Conservation (phyloP, 176 grass and related monocot genomes). For the Miscanthus lutarioriparius region DNA sequence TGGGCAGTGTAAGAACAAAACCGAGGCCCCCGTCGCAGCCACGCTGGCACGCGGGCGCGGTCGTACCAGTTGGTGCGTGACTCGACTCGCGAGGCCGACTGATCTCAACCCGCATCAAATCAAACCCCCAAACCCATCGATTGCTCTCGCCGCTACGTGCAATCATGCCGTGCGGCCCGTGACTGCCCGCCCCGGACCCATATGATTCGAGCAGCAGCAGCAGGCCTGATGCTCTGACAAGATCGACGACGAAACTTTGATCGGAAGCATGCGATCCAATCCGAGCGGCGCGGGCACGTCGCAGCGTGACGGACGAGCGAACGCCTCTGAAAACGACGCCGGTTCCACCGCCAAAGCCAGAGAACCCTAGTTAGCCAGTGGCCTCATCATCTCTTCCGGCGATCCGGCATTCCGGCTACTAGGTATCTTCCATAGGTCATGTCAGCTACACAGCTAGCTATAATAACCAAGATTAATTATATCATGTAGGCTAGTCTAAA, state of each 20-base stretch:
- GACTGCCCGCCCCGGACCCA: background rate
- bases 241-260: slow-evolving; percentile 14
- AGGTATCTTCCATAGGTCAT: too few species aligned
- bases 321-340: background rate
- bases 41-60: background rate
- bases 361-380: too few species aligned
- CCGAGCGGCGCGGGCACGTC: background rate
- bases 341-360: background rate
- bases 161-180: background rate
- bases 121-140: background rate
- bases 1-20: background rate
- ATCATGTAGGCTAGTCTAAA: too few species aligned
- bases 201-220: background rate
- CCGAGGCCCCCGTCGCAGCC: background rate
- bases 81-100: slow-evolving; percentile 12
- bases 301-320: background rate
- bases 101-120: background rate
- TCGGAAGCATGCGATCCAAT: slow-evolving; percentile 23
- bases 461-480: too few species aligned
- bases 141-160: slow-evolving; percentile 10
- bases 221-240: background rate
- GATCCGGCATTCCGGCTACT: too few species aligned
- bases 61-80: slow-evolving; percentile 25
- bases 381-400: too few species aligned
- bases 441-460: too few species aligned